Base-by-base conservation (phyloP, 2,329 filamentous ascomycete species). In the Penicillium sp. region DNA sequence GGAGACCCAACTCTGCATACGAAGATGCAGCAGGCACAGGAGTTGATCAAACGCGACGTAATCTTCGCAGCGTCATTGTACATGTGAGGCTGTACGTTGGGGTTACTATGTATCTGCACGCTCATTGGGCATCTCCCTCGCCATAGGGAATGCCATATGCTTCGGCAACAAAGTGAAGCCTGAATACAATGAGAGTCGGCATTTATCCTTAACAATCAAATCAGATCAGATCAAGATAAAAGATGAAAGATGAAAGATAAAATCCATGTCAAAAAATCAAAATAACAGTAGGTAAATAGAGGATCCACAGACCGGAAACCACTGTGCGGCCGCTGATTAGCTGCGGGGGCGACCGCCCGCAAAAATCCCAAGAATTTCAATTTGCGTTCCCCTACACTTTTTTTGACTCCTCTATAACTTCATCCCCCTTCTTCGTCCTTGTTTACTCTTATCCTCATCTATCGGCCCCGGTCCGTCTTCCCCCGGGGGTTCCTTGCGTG, bases 1-100 rank as follows among this genome's bases (percentile, higher is more conserved):
- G 93, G 93, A 23, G 93, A 98, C 67, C 93, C 93, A 3, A 86
- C 86, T 48, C 74, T 98, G 59, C 96, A 95, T 70, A 83, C 86
- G 59, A 98, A 98, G 81, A 98, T 98, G 92, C 86, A 95, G 74
- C 84, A 84, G 55, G 95, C 92, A 59, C 92, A 97, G 79, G 93
- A 98, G 77, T 81, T 96, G 80, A 98, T 98, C 68, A 95, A 95
- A 79, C 78, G 93, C 64, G 93, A 96, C 69, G 93, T 95, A 46
- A 95, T 89, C 20, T 91, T 91, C 15, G 89, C 91, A 33, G 89
- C 90, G 12, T 89, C 86, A 68, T 72, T 95, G 65, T 95, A 95
- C 66, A 91, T 95, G 87, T 95, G 50, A 59, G 29, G 31, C 20
- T 40, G 23, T 32, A 24, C 24, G 35, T 6, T 18, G 27, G 23